These are phyloP conservation scores for Ustulina deusta DNA, from an alignment of 2,329 filamentous ascomycete species.

Conservation along the genomic window DNA sequence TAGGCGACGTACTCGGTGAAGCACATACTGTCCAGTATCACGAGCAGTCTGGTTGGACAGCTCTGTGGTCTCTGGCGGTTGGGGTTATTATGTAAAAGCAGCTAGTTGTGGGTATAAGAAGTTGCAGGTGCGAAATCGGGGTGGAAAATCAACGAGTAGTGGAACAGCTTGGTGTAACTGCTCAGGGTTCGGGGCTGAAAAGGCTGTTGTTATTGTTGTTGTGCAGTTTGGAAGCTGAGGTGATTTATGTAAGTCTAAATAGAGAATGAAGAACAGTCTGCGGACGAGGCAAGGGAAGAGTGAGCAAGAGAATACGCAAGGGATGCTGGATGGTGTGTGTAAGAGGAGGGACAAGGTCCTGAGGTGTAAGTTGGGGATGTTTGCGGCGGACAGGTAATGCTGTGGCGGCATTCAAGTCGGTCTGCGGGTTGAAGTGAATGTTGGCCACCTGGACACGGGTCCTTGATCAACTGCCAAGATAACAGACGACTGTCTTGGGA, in stretches of 20 bases:
- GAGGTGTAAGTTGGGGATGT: background rate
- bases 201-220: background rate
- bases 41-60: background rate
- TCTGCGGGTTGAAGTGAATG: background rate
- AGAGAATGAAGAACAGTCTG: background rate
- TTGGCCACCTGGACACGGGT: background rate
- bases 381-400: conserved; percentile 6
- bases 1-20: conserved; percentile 60
- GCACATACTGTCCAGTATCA: conserved; percentile 55
- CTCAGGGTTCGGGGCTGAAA: background rate
- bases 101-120: background rate
- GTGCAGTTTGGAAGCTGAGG: background rate
- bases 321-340: background rate
- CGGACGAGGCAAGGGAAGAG: background rate
- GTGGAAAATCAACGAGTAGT: conserved; percentile 12
- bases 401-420: background rate
- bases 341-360: background rate
- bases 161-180: background rate
- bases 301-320: conserved; percentile 8
- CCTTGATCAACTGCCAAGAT: background rate
- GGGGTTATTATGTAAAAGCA: background rate
- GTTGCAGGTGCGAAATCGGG: conserved; percentile 3
- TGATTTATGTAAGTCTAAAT: background rate
- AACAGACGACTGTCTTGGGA: background rate
- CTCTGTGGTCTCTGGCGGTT: background rate